Base-by-base conservation (phyloP, 805 yeast species). In the Metschnikowia noctiluminum region DNA sequence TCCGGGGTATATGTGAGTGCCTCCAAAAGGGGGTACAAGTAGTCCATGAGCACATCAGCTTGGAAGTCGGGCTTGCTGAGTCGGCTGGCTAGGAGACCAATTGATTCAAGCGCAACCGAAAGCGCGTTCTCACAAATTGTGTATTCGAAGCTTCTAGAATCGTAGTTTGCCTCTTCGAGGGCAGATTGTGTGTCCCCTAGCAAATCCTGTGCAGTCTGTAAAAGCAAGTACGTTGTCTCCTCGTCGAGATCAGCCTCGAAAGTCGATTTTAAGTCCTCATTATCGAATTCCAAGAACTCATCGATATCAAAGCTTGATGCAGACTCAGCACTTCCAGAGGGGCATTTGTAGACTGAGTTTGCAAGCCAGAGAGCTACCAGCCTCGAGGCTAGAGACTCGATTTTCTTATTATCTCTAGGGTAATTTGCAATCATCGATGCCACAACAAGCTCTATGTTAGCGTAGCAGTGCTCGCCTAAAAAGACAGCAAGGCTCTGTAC, bases 21-120 rank as follows among this genome's bases (percentile, higher is more conserved):
- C 43, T 88, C 90, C 27, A 91, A 73, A 0, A 90, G 75, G 0
- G 92, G 86, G 56, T 82, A 88, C 7, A 94, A 62, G 48, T 78
- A 74, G 52, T 89, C 95, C 52, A 88, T 79, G 31, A 92, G 64
- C 49, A 85, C 86, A 14, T 71, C 71, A 37, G 75, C 58, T 49
- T 63, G 67, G 45, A 70, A 73, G n/a, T 68, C 72, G 2, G 52
- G 61, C 35, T 62, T 57, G 10, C 56, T 36, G 8, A 71, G 38
- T 1, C 48, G 42, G 3, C 44, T 50, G 0, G 74, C 57, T 2
- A 70, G 54, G 1, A 49, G 46, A 1, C 71, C 71, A 15, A 83
- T 70, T 0, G 82, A 59, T 43, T 74, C 76, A 5, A 82, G 51
- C 0, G 84, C 73, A 11, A 77, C 66, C 2, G 69, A 61, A 38